phyloP scores from a whole-genome alignment of 2,329 filamentous ascomycete genomes.

The Fusarium napiforme region DNA sequence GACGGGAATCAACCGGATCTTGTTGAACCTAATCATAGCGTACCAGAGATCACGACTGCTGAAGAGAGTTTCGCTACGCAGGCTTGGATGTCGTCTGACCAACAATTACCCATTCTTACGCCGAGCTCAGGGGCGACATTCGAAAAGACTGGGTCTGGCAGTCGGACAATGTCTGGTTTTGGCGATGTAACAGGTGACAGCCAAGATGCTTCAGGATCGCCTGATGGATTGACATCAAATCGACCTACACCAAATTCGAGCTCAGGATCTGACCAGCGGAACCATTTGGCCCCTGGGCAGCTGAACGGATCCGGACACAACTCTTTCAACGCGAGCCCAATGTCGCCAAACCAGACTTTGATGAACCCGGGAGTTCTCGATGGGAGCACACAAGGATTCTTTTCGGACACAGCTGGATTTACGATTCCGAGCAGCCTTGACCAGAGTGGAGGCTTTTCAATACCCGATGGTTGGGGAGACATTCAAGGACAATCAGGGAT shows the following conservation, averaged over 20 bases:
- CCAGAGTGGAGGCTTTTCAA: conserved; percentile 52
- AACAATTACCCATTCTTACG: conserved; percentile 52
- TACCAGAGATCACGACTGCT: conserved; percentile 36
- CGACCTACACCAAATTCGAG: conserved; percentile 71
- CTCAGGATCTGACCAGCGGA: conserved; percentile 47
- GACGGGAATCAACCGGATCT: conserved; percentile 56
- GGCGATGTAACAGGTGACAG: conserved; percentile 57
- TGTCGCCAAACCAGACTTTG: conserved; percentile 56
- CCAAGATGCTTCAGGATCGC: conserved; percentile 61
- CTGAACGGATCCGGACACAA: conserved; percentile 53
- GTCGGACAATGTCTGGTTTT: conserved; percentile 51
- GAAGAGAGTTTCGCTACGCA: conserved; percentile 47
- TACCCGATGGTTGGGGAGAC: conserved; percentile 59
- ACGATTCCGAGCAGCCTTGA: conserved; percentile 42
- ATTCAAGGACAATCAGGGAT: conserved; percentile 58
- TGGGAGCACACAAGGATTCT: conserved; percentile 52
- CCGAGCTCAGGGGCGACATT: conserved; percentile 50
- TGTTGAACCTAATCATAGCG: conserved; percentile 49
- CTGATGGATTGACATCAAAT: conserved; percentile 62
- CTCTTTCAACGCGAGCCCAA: conserved; percentile 65
- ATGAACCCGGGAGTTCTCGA: conserved; percentile 53
- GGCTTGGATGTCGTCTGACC: conserved; percentile 55
- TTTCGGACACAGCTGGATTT: conserved; percentile 54
- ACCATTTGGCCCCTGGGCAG: conserved; percentile 45
- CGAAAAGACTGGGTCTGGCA: conserved; percentile 48